Evolutionary conservation across 2,329 filamentous ascomycete genomes (phyloP).

Genomic region (Diaporthe aspalathi): DNA sequence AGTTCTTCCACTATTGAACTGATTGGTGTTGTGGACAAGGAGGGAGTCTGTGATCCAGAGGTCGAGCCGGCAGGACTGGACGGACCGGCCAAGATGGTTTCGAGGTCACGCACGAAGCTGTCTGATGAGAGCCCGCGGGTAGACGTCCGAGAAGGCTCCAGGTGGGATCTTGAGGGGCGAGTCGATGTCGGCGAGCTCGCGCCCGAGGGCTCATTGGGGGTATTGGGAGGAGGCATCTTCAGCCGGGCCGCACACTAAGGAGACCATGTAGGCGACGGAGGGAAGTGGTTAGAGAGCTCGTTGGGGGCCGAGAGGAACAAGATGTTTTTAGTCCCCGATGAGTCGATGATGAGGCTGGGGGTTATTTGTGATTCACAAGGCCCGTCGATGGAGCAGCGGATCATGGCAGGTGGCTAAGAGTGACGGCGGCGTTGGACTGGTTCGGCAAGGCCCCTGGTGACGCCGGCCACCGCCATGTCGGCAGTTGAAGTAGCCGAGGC

Average conservation of each 20-base stretch:
- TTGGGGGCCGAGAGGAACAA: background rate
- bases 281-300: background rate
- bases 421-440: background rate
- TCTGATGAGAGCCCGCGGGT: background rate
- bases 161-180: background rate
- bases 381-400: background rate
- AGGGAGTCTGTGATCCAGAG: constrained; percentile 20
- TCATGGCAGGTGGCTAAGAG: background rate
- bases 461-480: background rate
- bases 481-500: constrained; percentile 18
- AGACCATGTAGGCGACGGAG: constrained; percentile 6
- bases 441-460: background rate
- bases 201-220: constrained; percentile 32
- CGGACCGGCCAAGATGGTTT: constrained; percentile 15
- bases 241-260: constrained; percentile 3
- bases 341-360: background rate
- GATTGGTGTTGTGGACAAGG: background rate
- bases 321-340: background rate
- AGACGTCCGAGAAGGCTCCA: background rate
- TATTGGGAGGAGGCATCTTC: constrained; percentile 33
- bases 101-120: constrained; percentile 12
- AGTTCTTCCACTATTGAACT: background rate
- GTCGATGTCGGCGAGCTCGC: constrained; percentile 32
- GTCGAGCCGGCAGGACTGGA: constrained; percentile 8
- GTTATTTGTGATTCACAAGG: background rate